Evolutionary conservation across 352 stramenopile genomes (phyloP), one percentile per base, ranked within the genome.

Genomic region (Globisporangium solare): DNA sequence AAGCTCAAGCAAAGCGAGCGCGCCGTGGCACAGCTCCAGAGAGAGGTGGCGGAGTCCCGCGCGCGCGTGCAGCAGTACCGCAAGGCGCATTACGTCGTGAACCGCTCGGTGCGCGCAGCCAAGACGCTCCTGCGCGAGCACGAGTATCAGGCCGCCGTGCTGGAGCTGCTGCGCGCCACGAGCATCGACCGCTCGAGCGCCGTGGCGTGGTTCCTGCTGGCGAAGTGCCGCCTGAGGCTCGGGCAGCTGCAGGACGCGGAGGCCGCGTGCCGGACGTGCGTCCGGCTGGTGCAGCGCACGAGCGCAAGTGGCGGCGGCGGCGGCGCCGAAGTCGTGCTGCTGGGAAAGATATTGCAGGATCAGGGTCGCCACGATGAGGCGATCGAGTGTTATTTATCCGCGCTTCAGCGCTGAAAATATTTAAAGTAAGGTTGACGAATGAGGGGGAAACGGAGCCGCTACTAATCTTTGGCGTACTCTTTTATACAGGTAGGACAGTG

Each of bases 361-460:
- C 71, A 73, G 47, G 76, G 74, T 2, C 70, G 67, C 42, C 54
- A 71, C 32, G 73, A 85, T 46, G 71, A 83, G 52, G 76, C 76
- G 37, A 71, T 83, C 70, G 60, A 79, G 56, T 87, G 73, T 71
- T 87, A 79, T 79, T 74, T 80, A 73, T 74, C 62, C 61, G 72
- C 72, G 51, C 67, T 87, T 51, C 70, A 74, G 51, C 75, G 68
- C 54, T 71, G 67, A 37, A 37, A 37, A 18, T 64, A 64, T 64
- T 64, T 64, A 64, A 60, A 37, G 21, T 22, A 18, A 37, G 20
- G 35, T 35, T 55, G 39, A n/a, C 12, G 13, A 43, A 43, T 43
- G 7, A 43, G 39, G 39, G 39, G 39, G 37, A 42, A 42, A 17
- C 2, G 6, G 24, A 5, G 24, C 5, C 2, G 24, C 24, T 27